Base-by-base conservation (phyloP, 2,329 filamentous ascomycete species). In the Fusarium xyrophilum region DNA sequence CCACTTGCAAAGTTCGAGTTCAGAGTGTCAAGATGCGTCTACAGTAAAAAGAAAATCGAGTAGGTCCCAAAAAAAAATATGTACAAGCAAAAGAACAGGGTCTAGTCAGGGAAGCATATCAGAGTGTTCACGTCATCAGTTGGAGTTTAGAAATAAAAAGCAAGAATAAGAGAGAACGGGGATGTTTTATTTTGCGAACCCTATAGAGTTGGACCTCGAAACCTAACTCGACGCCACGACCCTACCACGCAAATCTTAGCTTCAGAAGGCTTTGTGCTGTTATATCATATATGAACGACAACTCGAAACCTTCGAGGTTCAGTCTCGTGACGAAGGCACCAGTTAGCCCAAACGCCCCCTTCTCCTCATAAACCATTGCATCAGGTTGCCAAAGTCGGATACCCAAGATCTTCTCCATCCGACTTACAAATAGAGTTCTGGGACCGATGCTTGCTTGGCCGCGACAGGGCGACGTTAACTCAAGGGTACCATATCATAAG, bases 141-240 rank as follows among this genome's bases (percentile, higher is more conserved):
- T 3, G 6, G 15, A 27, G 13, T 7, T 3, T 6, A 3, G 6
- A 14, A 2, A 27, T 12, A 5, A 12, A 12, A 15, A 2, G 25
- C 3, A 17, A 5, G 5, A 15, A 46, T 15, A 1, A 6, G 30
- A 30, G 14, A 21, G 13, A n/a, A 10, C 10, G 7, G 10, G 43
- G 4, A 3, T 46, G 1, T 5, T 30, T 8, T 21, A 5, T 17
- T 30, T 11, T 17, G n/a, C 12, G 0, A 2, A 5, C 2, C 6
- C 3, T 12, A 17, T 21, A 9, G 27, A 21, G n/a, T 6, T 12
- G 1, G 14, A 9, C 13, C 14, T 8, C 7, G 14, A 46, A 30
- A 30, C 12, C 6, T 5, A 30, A 17, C 14, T 12, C 7, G 9
- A 13, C 7, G 19, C 43, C 10, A 17, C 14, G 10, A 4, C n/a